Evolutionary conservation across 2,329 filamentous ascomycete genomes (phyloP), one percentile per base, ranked within the genome.

Genomic region (Sporothrix brunneoviolacea): DNA sequence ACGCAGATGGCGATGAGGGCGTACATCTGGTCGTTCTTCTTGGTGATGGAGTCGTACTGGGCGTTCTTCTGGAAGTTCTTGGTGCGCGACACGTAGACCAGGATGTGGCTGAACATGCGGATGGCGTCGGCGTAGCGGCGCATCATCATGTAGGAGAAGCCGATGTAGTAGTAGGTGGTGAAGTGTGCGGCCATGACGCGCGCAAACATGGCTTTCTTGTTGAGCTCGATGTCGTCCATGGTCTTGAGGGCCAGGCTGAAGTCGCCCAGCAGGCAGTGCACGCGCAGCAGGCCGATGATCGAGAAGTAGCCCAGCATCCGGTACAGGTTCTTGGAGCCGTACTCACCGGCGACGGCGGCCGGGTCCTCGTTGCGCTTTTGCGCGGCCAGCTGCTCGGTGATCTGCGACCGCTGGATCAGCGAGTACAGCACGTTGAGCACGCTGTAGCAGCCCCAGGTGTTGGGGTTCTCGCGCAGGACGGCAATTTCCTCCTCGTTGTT

Each of bases 81-180:
- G 66, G 93, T 98, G 64, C 93, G 81, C 61, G 90, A 95, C 60
- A 98, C 91, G 74, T 97, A 98, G 73, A 98, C 86, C 62, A 98
- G 83, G 71, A 98, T 98, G 80, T 98, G 93, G 79, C 88, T 95
- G 83, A 98, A 98, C 86, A 96, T 95, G 79, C 91, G 90, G 75
- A 98, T 96, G 70, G 93, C 93, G 72, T 98, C 93, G 71, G 90
- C 88, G 69, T 98, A 98, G 68, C 93, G 88, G 75, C 93, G 90
- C 88, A 97, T 95, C 93, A 98, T 98, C 91, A 98, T 97, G 85
- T 98, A 98, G 61, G 89, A 95, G 83, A 98, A 98, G 61, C 93
- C 93, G 57, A 98, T 91, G 70, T 97, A 97, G 83, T 98, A 98
- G 82, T 97, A 98, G 59, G 93, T 98, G 60, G 91, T 96, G 76